phyloP scores from a whole-genome alignment of 805 yeast species.

The Candida parachauliodes region DNA sequence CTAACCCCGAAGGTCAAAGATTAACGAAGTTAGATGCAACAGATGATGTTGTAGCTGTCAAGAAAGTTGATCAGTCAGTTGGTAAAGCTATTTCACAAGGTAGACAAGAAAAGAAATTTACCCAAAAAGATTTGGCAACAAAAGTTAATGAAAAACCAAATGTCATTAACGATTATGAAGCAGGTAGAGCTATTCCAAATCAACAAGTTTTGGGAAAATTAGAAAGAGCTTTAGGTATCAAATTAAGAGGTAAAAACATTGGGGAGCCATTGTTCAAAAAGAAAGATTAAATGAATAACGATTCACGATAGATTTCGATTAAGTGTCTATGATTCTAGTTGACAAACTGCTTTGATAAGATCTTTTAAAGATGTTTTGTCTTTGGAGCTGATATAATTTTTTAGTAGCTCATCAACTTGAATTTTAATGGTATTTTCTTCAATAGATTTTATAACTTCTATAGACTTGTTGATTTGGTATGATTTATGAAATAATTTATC shows the following conservation, averaged over 20 bases:
- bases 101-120: constrained; percentile 80
- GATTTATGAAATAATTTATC: constrained; percentile 36
- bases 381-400: constrained; percentile 17
- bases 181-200: constrained; percentile 94
- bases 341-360: constrained; percentile 20
- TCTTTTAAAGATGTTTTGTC: constrained; percentile 10
- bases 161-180: constrained; percentile 92
- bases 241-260: constrained; percentile 92
- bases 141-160: constrained; percentile 94
- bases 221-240: constrained; percentile 91
- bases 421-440: constrained; percentile 16
- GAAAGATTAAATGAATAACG: constrained; percentile 36
- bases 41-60: constrained; percentile 89
- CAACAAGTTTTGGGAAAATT: constrained; percentile 90
- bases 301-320: neutral
- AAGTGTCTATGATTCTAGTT: constrained; percentile 12
- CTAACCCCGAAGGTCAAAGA: constrained; percentile 90
- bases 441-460: constrained; percentile 19
- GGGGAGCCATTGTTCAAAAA: constrained; percentile 78
- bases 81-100: constrained; percentile 86
- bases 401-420: constrained; percentile 13
- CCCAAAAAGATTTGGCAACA: constrained; percentile 96
- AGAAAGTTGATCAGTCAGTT: constrained; percentile 77
- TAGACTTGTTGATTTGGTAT: constrained; percentile 24
- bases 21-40: constrained; percentile 89